Evolutionary conservation across 352 stramenopile genomes (phyloP).

Genomic region (Thalassiosira hispida): DNA sequence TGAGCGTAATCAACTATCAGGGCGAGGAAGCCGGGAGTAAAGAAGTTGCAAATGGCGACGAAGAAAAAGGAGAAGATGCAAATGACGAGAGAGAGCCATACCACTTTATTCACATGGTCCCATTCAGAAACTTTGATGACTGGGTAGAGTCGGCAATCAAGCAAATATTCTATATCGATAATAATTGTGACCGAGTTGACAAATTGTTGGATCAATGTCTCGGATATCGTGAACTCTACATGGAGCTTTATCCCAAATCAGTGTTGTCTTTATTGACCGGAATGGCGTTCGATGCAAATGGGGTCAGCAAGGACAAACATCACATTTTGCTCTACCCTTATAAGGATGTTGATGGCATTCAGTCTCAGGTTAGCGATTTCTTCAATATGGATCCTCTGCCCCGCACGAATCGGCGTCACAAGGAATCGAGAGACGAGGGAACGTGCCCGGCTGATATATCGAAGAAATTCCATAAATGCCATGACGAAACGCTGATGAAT

Average conservation of each 20-base stretch:
- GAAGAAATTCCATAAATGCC: slow-evolving; percentile 41
- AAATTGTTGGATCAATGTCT: slow-evolving; percentile 40
- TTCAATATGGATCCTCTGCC: slow-evolving; percentile 32
- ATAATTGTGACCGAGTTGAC: slow-evolving; percentile 27
- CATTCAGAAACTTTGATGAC: slow-evolving; percentile 46
- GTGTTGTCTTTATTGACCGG: slow-evolving; percentile 24
- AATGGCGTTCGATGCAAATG: slow-evolving; percentile 21
- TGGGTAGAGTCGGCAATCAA: slow-evolving; percentile 42
- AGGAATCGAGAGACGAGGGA: slow-evolving; percentile 13
- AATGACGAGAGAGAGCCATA: slow-evolving; percentile 8
- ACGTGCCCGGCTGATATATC: slow-evolving; percentile 31
- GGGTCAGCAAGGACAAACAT: slow-evolving; percentile 27
- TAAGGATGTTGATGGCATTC: slow-evolving; percentile 25
- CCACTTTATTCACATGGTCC: slow-evolving; percentile 41
- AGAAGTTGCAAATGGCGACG: neutral
- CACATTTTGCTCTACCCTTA: slow-evolving; percentile 46
- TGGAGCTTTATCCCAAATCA: slow-evolving; percentile 47
- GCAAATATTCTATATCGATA: slow-evolving; percentile 41
- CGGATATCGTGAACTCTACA: slow-evolving; percentile 44
- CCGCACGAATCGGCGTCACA: slow-evolving; percentile 13
- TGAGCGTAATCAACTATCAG: slow-evolving; percentile 32
- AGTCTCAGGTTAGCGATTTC: slow-evolving; percentile 28
- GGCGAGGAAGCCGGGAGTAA: neutral
- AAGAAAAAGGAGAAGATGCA: neutral
- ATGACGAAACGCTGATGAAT: slow-evolving; percentile 32